A percentile compares a stretch with the other conserved stretches of the same genome.
These are phyloP conservation scores for Ogataea trehaloabstinens DNA, from an alignment of 805 yeast genomes.

Conservation along the genomic window DNA sequence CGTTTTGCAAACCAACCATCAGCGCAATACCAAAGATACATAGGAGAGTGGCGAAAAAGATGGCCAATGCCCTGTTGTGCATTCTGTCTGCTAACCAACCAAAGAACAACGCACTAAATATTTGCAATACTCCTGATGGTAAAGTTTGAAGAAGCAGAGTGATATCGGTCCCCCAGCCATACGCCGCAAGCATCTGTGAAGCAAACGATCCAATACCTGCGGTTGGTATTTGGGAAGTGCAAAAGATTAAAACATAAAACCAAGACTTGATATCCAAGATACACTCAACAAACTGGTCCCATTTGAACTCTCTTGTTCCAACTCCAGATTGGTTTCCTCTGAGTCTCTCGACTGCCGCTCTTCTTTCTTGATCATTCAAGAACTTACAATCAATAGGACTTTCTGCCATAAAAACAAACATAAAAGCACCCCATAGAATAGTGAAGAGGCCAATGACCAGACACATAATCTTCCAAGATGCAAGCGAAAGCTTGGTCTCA, in stretches of 20 bases:
- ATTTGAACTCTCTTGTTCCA: slow-evolving; percentile 14
- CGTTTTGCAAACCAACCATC: too few relatives aligned
- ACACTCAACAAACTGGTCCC: slow-evolving; percentile 14
- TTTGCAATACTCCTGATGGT: too few relatives aligned
- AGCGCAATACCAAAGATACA: too few relatives aligned
- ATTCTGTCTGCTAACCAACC: too few relatives aligned
- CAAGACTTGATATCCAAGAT: slow-evolving; percentile 34
- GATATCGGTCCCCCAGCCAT: slow-evolving; percentile 3
- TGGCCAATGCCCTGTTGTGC: too few relatives aligned
- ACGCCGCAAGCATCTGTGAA: slow-evolving; percentile 34
- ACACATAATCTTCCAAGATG: slow-evolving; percentile 42
- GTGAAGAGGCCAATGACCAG: slow-evolving; percentile 57
- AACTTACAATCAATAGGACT: slow-evolving; percentile 42
- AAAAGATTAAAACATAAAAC: slow-evolving; percentile 39
- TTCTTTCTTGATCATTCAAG: slow-evolving; percentile 32
- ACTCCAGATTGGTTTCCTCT: slow-evolving; percentile 16
- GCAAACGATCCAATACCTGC: slow-evolving; percentile 50
- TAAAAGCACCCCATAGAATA: slow-evolving; percentile 43
- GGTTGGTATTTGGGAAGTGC: slow-evolving; percentile 41
- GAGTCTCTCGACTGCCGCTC: slow-evolving; percentile 31
- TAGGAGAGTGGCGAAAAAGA: too few relatives aligned
- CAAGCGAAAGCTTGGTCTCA: slow-evolving; percentile 13
- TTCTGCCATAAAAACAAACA: slow-evolving; percentile 45
- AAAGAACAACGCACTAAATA: too few relatives aligned
- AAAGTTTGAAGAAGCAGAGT: too few relatives aligned